Percentiles rank a stretch among this genome's conserved stretches.
These are phyloP conservation scores for Pseudofabraea citricarpa DNA, from an alignment of 2,329 filamentous ascomycete genomes.

Conservation along the genomic window DNA sequence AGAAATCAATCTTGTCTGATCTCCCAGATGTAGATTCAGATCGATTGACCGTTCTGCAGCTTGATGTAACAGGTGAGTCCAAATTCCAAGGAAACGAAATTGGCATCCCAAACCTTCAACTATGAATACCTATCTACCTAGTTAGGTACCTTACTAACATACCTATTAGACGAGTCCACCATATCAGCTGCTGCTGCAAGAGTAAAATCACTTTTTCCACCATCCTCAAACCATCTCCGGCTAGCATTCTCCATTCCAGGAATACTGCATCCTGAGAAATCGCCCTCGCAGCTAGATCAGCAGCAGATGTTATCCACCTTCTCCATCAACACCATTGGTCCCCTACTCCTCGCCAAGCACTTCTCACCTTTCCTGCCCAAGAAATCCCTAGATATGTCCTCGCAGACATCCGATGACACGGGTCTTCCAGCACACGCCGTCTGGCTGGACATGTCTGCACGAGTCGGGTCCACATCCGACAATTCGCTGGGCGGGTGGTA, in stretches of 20 bases:
- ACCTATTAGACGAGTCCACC: slow-evolving; percentile 56
- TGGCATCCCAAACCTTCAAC: background rate
- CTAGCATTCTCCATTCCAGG: slow-evolving; percentile 68
- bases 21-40: slow-evolving; percentile 37
- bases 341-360: slow-evolving; percentile 72
- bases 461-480: slow-evolving; percentile 70
- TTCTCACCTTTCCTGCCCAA: slow-evolving; percentile 65
- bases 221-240: slow-evolving; percentile 52
- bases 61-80: slow-evolving; percentile 51
- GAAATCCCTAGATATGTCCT: slow-evolving; percentile 38
- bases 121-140: too few relatives aligned
- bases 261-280: slow-evolving; percentile 68
- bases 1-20: slow-evolving; percentile 43
- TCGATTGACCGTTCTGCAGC: slow-evolving; percentile 44
- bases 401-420: slow-evolving; percentile 9
- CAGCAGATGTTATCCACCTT: slow-evolving; percentile 62
- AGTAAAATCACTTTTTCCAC: slow-evolving; percentile 49
- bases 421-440: slow-evolving; percentile 50
- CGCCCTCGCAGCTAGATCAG: slow-evolving; percentile 59
- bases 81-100: background rate
- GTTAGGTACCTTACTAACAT: too few relatives aligned
- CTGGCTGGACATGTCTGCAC: slow-evolving; percentile 72
- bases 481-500: slow-evolving; percentile 78
- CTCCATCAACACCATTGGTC: slow-evolving; percentile 67
- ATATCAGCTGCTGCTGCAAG: slow-evolving; percentile 50